A percentile compares a stretch with the other conserved stretches of the same genome.
These are phyloP conservation scores for Friedmanniomyces endolithicus DNA, from an alignment of 495 filamentous ascomycete species.

Conservation along the genomic window DNA sequence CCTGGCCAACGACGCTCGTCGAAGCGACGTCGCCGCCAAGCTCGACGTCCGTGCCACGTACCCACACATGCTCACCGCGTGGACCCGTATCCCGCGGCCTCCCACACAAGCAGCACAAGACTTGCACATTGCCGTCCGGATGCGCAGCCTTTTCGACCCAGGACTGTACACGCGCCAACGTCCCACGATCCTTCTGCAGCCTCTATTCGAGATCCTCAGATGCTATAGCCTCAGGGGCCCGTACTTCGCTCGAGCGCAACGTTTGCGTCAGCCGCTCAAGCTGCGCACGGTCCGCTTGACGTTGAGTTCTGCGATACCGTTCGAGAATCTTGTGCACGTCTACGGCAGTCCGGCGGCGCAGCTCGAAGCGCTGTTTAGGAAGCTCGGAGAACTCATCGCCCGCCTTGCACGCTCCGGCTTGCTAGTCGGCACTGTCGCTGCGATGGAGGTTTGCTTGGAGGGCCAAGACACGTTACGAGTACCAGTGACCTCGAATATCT, in stretches of 20 bases:
- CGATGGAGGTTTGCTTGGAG: not conserved
- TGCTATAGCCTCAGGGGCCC: not conserved
- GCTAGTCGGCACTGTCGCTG: not conserved
- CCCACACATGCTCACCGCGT: not conserved
- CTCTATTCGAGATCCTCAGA: constrained; percentile 1
- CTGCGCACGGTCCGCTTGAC: not conserved
- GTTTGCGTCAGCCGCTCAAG: not conserved
- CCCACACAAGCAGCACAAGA: not conserved
- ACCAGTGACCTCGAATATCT: not conserved
- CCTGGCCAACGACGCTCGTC: not conserved
- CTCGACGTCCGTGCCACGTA: not conserved
- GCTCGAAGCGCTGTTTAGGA: not conserved
- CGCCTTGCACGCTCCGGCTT: constrained; percentile 1
- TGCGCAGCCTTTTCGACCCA: constrained; percentile 2
- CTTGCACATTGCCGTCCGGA: not conserved
- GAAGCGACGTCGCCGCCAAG: not conserved
- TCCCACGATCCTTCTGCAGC: not conserved
- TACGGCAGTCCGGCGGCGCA: not conserved
- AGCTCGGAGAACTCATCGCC: not conserved
- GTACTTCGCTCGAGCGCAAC: not conserved
- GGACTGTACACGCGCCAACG: not conserved
- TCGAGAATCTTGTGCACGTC: not conserved
- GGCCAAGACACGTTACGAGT: not conserved
- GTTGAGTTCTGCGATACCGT: not conserved
- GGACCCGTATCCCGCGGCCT: not conserved